Base-by-base conservation (phyloP, 352 stramenopile genomes). In the Phytophthora idaei region DNA sequence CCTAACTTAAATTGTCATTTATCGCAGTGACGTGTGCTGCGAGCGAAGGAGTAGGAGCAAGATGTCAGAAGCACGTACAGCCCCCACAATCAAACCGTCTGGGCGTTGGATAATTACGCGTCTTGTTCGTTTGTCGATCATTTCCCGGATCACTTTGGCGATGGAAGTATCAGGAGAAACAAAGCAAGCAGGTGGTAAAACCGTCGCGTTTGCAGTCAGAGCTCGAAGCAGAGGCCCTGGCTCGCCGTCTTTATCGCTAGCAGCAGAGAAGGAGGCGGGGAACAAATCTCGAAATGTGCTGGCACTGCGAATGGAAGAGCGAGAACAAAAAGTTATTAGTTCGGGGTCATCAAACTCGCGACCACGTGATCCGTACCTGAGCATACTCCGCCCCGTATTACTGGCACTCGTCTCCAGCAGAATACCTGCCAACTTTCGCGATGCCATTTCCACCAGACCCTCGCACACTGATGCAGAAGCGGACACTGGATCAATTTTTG, bases 21-120 rank as follows among this genome's bases (percentile, higher is more conserved):
- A 61, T 1, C 44, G 53, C 15, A 78, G 52, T 14, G 68, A 69
- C 17, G 53, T 45, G 32, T 87, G 79, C 42, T 91, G 80, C 44
- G 83, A 73, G 25, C 71, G 73, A 37, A 91, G 64, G 15, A 91
- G 70, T 47, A 92, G 49, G 21, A 76, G 32, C 2, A 92, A 46
- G 1, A 92, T 64, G 39, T 90, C 81, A 4, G 71, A 76, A 29
- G 81, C 78, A 3, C 81, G 81, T 5, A 92, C 56, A 12, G 74
- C 69, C 0, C 81, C 80, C 3, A 81, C 60, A 37, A 59, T 49
- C 17, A 57, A 32, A 27, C 60, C 47, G 41, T 76, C 63, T 37
- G 48, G 42, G 15, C 56, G 50, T 12, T 51, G 64, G 48, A 87
- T 81, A 27, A 78, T 62, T 14, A 85, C 65, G 9, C 78, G 78